Evolutionary conservation across 768 basidiomycete genomes (phyloP).

Genomic region (Termitomyces sp.): DNA sequence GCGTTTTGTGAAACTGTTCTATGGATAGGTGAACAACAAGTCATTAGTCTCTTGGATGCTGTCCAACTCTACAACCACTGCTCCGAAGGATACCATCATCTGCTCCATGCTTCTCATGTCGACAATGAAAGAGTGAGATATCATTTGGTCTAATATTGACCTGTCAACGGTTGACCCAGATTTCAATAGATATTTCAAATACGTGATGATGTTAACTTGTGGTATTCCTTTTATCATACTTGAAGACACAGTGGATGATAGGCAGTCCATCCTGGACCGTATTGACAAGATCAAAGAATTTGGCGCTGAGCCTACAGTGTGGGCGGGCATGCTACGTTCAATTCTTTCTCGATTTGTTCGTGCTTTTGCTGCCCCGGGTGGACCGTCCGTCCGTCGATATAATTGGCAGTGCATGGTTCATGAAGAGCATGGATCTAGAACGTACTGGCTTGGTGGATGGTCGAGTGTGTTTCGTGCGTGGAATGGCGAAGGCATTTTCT

Average conservation of each 20-base stretch:
- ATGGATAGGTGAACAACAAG: neutral
- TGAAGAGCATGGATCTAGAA: neutral
- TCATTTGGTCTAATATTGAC: neutral
- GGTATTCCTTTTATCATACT: slow-evolving; percentile 22
- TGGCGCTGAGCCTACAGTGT: slow-evolving; percentile 18
- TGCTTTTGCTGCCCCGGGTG: slow-evolving; percentile 11
- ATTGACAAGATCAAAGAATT: slow-evolving; percentile 20
- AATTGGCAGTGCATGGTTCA: slow-evolving; percentile 9
- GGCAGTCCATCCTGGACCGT: slow-evolving; percentile 17
- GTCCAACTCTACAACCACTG: slow-evolving; percentile 1
- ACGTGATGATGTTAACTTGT: slow-evolving; percentile 9
- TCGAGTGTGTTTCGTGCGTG: slow-evolving; percentile 11
- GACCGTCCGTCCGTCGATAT: neutral
- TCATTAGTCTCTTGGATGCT: neutral
- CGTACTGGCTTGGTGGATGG: slow-evolving; percentile 6
- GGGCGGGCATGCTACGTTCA: slow-evolving; percentile 18
- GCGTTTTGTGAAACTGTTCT: neutral
- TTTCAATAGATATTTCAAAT: slow-evolving; percentile 14
- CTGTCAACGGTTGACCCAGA: neutral
- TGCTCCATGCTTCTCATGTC: slow-evolving; percentile 10
- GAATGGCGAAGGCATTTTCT: slow-evolving; percentile 3
- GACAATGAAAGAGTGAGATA: neutral
- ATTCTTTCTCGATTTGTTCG: slow-evolving; percentile 17
- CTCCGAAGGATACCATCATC: slow-evolving; percentile 3
- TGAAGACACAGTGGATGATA: slow-evolving; percentile 19